Base-by-base conservation (phyloP, 768 basidiomycete species). In the Termitomyces sp. region DNA sequence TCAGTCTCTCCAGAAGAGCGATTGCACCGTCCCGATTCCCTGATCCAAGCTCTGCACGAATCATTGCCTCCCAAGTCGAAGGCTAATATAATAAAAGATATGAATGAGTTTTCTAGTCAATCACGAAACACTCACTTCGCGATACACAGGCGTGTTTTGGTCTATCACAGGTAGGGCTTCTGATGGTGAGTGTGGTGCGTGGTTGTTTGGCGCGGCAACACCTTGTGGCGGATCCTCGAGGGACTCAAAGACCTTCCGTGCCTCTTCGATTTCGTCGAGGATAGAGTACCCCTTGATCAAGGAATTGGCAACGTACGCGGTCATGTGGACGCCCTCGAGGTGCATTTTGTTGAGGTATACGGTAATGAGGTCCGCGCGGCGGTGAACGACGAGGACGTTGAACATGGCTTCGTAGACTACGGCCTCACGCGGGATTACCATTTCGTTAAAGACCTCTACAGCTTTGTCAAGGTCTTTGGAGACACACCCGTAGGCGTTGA, bases 41-140 rank as follows among this genome's bases (percentile, higher is more conserved):
- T 48, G 79, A 82, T 18, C 85, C 85, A 11, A 98, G 76, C 66
- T 99, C 97, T 1, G 90, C 91, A 13, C 91, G 83, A 59, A 99
- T 84, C 94, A 99, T 98, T 5, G 84, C 85, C 65, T 98, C 97
- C 87, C 91, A 96, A 0, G 93, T 95, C 38, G 90, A 93, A 12
- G 92, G 93, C 86, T 91, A 7, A 9, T 11, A 29, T n/a, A 29
- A 5, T 2, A n/a, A n/a, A n/a, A 4, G 3, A 5, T 18, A 45
- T 31, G 29, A 13, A 15, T 22, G 6, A 44, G 27, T 5, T 13
- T 46, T 32, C 10, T 44, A 29, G 3, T 42, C 3, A 9, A 20
- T 40, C 41, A 42, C 5, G 31, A 62, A 22, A 48, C 56, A 63
- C 82, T 59, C 62, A 89, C 89, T 75, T 96, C 93, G 51, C 93